Evolutionary conservation across 768 basidiomycete genomes (phyloP), one percentile per base, ranked within the genome.

Genomic region (Trametes maxima): DNA sequence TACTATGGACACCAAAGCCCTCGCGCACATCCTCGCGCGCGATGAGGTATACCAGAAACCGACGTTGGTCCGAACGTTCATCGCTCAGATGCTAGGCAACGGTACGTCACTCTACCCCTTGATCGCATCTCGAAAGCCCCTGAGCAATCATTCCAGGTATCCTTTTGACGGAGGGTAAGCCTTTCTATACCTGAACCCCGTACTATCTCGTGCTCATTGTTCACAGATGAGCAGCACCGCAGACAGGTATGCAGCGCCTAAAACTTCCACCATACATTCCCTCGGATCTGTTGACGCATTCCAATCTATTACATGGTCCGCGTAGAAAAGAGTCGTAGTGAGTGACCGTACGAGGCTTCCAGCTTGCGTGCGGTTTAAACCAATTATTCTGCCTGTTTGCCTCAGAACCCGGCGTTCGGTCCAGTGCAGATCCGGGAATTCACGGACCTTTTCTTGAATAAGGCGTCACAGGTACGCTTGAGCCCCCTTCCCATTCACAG

Each of bases 371-470:
- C n/a, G n/a, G n/a, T n/a, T n/a, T n/a, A n/a, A n/a, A n/a, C n/a
- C n/a, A n/a, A n/a, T n/a, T n/a, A n/a, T n/a, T n/a, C n/a, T n/a
- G n/a, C n/a, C n/a, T n/a, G n/a, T n/a, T n/a, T n/a, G n/a, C n/a
- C 6, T 2, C 39, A 79, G 87, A 89, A 88, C 63, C 87, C 87
- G 14, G 86, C 86, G 0, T 90, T 90, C 65, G 85, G 86, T 1
- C 77, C 79, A 1, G 71, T 78, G 2, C 86, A 88, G 65, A 79
- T 88, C 28, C 76, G 86, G 3, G 82, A 81, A 46, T 68, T 88
- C 13, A 85, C 85, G 0, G 78, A 77, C 13, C 81, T 84, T 11
- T 87, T 89, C 63, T 62, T 85, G 5, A 77, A 79, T 1, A 88
- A 87, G 69, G 74, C 87, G 0, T 65, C 79, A 0, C 73, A 82